These are phyloP conservation scores for Rhodotorula sp. DNA, from an alignment of 1,284 basidiomycete species.

Conservation along the genomic window DNA sequence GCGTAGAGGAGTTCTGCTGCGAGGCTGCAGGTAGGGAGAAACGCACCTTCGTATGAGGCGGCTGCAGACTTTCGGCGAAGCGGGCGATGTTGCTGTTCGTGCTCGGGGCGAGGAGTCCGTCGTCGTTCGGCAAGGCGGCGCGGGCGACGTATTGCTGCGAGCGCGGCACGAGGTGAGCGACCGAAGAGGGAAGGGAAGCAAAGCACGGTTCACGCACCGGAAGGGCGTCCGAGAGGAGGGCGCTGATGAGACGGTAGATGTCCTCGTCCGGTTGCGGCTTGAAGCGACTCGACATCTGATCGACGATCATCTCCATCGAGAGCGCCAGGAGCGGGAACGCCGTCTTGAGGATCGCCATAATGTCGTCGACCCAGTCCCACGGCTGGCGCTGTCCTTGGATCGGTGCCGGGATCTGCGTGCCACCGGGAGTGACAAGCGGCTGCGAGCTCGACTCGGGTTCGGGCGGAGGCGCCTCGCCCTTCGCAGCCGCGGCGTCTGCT, in stretches of 20 bases:
- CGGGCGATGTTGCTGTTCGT: conserved; percentile 62
- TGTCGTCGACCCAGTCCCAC: conserved; percentile 91
- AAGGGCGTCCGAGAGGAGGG: conserved; percentile 67
- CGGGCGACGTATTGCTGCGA: conserved; percentile 68
- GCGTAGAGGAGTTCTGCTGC: background rate
- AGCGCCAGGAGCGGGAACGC: conserved; percentile 92
- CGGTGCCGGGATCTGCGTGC: conserved; percentile 21
- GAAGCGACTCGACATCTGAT: conserved; percentile 89
- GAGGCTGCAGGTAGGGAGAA: background rate
- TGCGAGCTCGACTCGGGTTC: conserved; percentile 29
- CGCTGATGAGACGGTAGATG: conserved; percentile 85
- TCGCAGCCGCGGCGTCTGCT: conserved; percentile 54
- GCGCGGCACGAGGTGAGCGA: conserved; percentile 2
- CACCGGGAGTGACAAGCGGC: conserved; percentile 18
- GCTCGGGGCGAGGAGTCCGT: conserved; percentile 65
- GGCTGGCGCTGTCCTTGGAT: conserved; percentile 51
- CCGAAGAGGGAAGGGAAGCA: background rate
- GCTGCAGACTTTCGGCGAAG: conserved; percentile 65
- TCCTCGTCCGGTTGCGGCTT: conserved; percentile 92
- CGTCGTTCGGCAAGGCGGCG: conserved; percentile 57
- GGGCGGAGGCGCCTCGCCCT: conserved; percentile 52
- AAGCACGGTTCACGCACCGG: conserved; percentile 43
- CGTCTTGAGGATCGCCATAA: conserved; percentile 91
- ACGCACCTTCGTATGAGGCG: conserved; percentile 29
- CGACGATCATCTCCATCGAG: conserved; percentile 95